Evolutionary conservation across 805 yeast species (phyloP).

Genomic region (Zygoascus ofunaensis): DNA sequence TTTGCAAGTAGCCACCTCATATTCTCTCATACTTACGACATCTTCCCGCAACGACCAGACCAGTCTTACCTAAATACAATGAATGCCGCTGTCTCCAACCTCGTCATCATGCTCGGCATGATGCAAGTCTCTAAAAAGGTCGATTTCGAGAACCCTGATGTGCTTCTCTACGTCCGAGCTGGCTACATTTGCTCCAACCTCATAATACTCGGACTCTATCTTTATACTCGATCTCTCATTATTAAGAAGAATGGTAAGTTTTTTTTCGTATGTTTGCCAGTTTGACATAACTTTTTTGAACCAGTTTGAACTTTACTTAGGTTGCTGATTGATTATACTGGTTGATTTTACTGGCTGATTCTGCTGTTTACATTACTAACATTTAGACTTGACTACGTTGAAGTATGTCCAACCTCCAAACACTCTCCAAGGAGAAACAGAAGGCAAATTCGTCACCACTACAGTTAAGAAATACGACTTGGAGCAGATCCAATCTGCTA

Average conservation of each 20-base stretch:
- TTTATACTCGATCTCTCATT: conserved; percentile 53
- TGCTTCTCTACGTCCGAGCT: conserved; percentile 64
- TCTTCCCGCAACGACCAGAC: too few species aligned
- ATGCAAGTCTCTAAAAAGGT: conserved; percentile 89
- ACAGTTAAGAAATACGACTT: conserved; percentile 93
- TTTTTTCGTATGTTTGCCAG: not conserved
- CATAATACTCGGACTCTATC: conserved; percentile 56
- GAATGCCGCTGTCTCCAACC: conserved; percentile 84
- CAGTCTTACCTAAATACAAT: conserved; percentile 34
- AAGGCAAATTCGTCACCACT: conserved; percentile 67
- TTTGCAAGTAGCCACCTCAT: not conserved
- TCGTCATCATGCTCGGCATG: conserved; percentile 87
- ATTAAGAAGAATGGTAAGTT: conserved; percentile 53
- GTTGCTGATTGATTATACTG: not conserved
- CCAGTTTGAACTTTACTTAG: too few species aligned
- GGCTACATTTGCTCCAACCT: conserved; percentile 61
- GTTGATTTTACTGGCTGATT: not conserved
- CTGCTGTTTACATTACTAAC: not conserved
- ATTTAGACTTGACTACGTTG: conserved; percentile 63
- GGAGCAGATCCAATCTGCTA: conserved; percentile 67
- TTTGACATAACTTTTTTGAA: not conserved
- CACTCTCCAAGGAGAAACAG: conserved; percentile 64
- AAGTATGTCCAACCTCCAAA: conserved; percentile 84
- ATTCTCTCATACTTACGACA: too few species aligned
- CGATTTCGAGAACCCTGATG: conserved; percentile 77